Evolutionary conservation across 1,284 basidiomycete species (phyloP).

Genomic region (Cryptococcus wingfieldii): DNA sequence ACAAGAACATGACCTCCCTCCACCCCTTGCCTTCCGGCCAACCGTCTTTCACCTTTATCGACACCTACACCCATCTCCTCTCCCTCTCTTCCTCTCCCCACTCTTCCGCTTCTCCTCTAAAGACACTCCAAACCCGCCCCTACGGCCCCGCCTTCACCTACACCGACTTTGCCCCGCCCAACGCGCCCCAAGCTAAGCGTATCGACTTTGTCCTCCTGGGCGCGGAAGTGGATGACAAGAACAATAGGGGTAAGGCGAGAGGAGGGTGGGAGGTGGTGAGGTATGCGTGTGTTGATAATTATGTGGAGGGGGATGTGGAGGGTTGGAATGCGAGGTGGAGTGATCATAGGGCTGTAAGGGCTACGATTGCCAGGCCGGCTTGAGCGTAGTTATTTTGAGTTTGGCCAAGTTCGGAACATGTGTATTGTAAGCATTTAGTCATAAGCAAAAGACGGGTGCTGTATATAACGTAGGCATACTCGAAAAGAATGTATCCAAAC

Average conservation of each 20-base stretch:
- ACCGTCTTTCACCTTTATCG: constrained; percentile 32
- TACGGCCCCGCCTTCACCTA: constrained; percentile 37
- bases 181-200: constrained; percentile 17
- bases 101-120: background rate
- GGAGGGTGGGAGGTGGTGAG: constrained; percentile 28
- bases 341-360: constrained; percentile 42
- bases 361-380: constrained; percentile 11
- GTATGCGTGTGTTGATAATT: constrained; percentile 42
- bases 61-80: constrained; percentile 28
- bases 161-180: constrained; percentile 35
- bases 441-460: background rate
- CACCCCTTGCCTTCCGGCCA: constrained; percentile 19
- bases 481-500: no score
- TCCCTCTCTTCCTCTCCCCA: background rate
- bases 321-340: constrained; percentile 44
- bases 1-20: constrained; percentile 39
- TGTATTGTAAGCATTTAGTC: background rate
- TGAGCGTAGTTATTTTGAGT: background rate
- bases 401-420: background rate
- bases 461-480: no score
- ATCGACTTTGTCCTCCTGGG: constrained; percentile 45
- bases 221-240: background rate
- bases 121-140: constrained; percentile 22
- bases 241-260: background rate
- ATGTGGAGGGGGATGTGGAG: constrained; percentile 32